These are phyloP conservation scores for Umbelopsis sp. DNA, from an alignment of 192 early-diverging fungal genomes.

Conservation along the genomic window DNA sequence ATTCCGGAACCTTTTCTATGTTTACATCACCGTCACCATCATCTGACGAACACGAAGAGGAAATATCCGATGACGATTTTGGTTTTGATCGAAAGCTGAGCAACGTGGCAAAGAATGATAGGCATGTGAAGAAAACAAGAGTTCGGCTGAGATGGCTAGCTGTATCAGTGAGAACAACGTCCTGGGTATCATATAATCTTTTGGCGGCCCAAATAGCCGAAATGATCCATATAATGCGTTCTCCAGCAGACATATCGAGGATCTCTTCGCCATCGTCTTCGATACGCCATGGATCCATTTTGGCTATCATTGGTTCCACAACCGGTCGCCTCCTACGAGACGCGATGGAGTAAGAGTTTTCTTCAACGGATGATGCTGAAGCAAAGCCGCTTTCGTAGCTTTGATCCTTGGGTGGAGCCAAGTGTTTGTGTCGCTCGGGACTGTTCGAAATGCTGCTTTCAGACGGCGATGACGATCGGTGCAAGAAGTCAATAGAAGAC, in stretches of 20 bases:
- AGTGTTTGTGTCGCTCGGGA: not conserved
- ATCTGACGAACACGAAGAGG: conserved; percentile 6
- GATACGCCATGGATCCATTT: conserved; percentile 19
- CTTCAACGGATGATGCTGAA: conserved; percentile 34
- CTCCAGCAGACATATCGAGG: not conserved
- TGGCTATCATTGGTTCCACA: conserved; percentile 15
- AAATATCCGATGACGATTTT: not conserved
- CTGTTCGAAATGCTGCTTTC: not conserved
- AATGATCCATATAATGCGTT: not conserved
- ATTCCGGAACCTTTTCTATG: not conserved
- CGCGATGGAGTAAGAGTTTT: conserved; percentile 8
- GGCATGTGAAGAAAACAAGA: not conserved
- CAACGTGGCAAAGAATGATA: not conserved
- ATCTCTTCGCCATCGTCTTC: conserved; percentile 11
- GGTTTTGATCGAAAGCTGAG: conserved; percentile 6
- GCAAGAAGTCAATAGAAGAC: not conserved
- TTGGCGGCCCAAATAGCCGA: not conserved
- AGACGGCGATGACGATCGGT: not conserved
- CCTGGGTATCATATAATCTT: not conserved
- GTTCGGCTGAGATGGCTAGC: not conserved
- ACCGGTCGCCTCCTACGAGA: not conserved
- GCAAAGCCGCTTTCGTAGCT: conserved; percentile 33
- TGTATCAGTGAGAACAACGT: not conserved
- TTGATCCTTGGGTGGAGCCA: not conserved
- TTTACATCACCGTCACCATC: conserved; percentile 5